Evolutionary conservation across 2,329 filamentous ascomycete genomes (phyloP).

Genomic region (Colletotrichum tropicicola): DNA sequence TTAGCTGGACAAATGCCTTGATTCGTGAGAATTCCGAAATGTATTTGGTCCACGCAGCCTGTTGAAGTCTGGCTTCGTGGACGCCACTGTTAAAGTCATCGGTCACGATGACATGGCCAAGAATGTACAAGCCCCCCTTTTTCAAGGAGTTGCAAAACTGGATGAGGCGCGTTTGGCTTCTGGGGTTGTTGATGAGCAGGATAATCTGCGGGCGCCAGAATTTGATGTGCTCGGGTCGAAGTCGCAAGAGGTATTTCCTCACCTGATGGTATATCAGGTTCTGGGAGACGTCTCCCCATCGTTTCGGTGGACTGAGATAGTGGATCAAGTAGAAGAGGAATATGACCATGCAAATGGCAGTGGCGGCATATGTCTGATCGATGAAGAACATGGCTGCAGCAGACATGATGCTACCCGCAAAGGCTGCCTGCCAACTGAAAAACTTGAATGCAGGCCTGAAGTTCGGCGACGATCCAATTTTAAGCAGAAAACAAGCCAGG

Average conservation of each 20-base stretch:
- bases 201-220: constrained; percentile 93
- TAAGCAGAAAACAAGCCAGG: constrained; percentile 84
- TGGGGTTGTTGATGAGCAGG: constrained; percentile 82
- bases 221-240: constrained; percentile 89
- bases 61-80: constrained; percentile 82
- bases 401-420: constrained; percentile 77
- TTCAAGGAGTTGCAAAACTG: constrained; percentile 93
- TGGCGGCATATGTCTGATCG: constrained; percentile 80
- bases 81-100: constrained; percentile 83
- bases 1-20: constrained; percentile 89
- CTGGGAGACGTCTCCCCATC: constrained; percentile 91
- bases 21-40: constrained; percentile 84
- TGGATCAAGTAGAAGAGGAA: constrained; percentile 87
- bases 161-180: constrained; percentile 84
- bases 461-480: constrained; percentile 88
- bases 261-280: constrained; percentile 89
- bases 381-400: constrained; percentile 91
- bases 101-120: constrained; percentile 89
- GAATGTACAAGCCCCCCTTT: constrained; percentile 84
- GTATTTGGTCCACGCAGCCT: constrained; percentile 84
- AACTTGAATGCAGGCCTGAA: constrained; percentile 90
- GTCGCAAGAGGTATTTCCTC: constrained; percentile 84
- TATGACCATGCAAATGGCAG: constrained; percentile 77
- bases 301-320: constrained; percentile 84
- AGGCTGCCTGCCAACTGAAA: constrained; percentile 87